Conservation (phyloP, 768 basidiomycete genomes). For the Filobasidium floriforme region DNA sequence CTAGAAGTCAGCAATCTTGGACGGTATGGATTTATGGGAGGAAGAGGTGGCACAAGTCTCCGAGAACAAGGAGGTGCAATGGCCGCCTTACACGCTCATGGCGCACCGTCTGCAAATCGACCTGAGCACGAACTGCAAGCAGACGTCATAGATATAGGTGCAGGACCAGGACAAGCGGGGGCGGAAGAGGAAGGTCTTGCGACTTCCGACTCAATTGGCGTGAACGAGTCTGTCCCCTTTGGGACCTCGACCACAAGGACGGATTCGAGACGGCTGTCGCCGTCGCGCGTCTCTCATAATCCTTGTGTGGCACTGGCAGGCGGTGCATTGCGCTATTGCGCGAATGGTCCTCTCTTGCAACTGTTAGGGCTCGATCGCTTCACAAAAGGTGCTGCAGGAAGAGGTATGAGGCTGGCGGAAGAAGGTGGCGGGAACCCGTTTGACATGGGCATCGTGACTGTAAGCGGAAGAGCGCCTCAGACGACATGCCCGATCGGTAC, state of each 20-base stretch:
- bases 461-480: slow-evolving; percentile 23
- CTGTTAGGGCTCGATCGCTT: slow-evolving; percentile 89
- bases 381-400: slow-evolving; percentile 79
- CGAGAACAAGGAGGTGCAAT: slow-evolving; percentile 44
- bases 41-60: slow-evolving; percentile 51
- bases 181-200: slow-evolving; percentile 31
- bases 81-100: slow-evolving; percentile 22
- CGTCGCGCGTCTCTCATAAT: too few species aligned
- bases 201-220: not conserved
- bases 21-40: slow-evolving; percentile 94
- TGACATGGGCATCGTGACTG: slow-evolving; percentile 59
- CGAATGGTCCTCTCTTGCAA: slow-evolving; percentile 59
- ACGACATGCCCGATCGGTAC: not conserved
- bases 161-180: slow-evolving; percentile 33
- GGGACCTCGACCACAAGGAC: too few species aligned
- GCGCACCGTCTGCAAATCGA: not conserved
- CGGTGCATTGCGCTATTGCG: slow-evolving; percentile 17
- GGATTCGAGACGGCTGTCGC: too few species aligned
- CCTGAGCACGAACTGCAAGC: slow-evolving; percentile 5
- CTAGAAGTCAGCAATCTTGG: slow-evolving; percentile 92
- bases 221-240: too few species aligned
- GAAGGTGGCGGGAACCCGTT: slow-evolving; percentile 66
- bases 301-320: not conserved
- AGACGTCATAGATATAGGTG: slow-evolving; percentile 28
- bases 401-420: slow-evolving; percentile 69